Evolutionary conservation across 176 grass and related monocot genomes (phyloP), one percentile per base, ranked within the genome.

Genomic region (Carex kokanica): DNA sequence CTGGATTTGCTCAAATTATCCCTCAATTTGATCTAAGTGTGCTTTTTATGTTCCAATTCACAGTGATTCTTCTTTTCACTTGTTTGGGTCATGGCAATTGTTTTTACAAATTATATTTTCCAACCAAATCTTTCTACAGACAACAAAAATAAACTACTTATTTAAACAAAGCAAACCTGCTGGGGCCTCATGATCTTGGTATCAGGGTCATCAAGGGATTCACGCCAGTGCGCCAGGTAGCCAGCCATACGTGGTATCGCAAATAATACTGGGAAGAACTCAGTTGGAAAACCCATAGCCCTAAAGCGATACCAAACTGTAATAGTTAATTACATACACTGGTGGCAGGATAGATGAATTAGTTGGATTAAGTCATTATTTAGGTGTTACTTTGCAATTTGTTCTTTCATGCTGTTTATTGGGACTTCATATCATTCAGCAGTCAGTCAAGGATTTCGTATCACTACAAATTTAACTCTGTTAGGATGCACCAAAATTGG

Each of bases 181-280:
- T 99, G 96, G 4, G 96, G 96, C 88, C 96, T 99, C 88, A 92
- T 95, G 77, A 99, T 99, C 85, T 99, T 99, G 21, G 91, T 99
- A 83, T 99, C 96, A 0, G 89, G 84, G 85, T 99, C 96, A 89
- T 99, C 91, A 34, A 99, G 93, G 74, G 93, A 99, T 82, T 99
- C 96, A 31, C 94, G 92, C 96, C 96, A 99, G 64, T 99, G 93
- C 13, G 96, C 87, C 82, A 99, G 66, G 82, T 92, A 99, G 38
- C 96, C 96, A 93, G 93, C 93, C 96, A 99, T 99, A 27, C 96
- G 86, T 60, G 96, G 96, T 86, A 95, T 88, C 20, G 96, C 96
- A 90, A 95, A 95, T 41, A 99, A 67, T 53, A 99, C 96, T 10
- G 96, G 86, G 75, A 99, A 99, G 60, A 99, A 99, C 78, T 98